Base-by-base conservation (phyloP, 352 stramenopile genomes). In the Phytopythium sindhum region DNA sequence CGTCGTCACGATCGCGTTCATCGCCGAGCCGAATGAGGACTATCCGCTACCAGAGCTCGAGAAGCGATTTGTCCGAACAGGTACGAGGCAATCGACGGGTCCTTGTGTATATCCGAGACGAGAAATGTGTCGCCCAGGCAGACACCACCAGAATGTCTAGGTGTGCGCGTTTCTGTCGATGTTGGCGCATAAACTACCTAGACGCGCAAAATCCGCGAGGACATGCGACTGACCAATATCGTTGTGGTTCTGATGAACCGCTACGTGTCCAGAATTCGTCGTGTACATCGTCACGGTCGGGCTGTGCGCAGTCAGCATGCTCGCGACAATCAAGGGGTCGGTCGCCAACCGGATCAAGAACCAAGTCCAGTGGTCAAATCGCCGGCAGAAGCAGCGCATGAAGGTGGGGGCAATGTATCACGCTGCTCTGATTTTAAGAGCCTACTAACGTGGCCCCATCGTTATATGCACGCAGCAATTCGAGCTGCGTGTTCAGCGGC, bases 291-390 rank as follows among this genome's bases (percentile, higher is more conserved):
- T 87, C 23, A 78, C 80, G 39, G 80, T 95, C 24, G 81, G 81
- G 29, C 78, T 93, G 4, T 80, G 78, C 53, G 74, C 79, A 14
- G 84, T 95, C 54, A 90, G 77, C 45, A 95, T 95, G 81, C 74
- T 95, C 19, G 87, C 87, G 37, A 93, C 84, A n/a, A 95, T 95
- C 75, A 93, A 95, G 70, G 87, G 87, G 31, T 94, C 87, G 29
- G 74, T 93, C 15, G 85, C 87, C 21, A 85, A 95, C 64, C 81
- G 82, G 7, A 72, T 95, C 21, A 95, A 94, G 65, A 93, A 90
- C 61, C 87, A 94, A 54, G 81, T 94, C 31, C 81, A 90, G 64
- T 90, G 76, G 74, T 95, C 86, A 41, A 88, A 90, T 44, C 76
- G 76, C 59, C 84, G 85, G 12, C 85, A 94, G 61, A 93, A 93